Evolutionary conservation across 768 basidiomycete species (phyloP), one percentile per base, ranked within the genome.

Genomic region (Suillus alpinus): DNA sequence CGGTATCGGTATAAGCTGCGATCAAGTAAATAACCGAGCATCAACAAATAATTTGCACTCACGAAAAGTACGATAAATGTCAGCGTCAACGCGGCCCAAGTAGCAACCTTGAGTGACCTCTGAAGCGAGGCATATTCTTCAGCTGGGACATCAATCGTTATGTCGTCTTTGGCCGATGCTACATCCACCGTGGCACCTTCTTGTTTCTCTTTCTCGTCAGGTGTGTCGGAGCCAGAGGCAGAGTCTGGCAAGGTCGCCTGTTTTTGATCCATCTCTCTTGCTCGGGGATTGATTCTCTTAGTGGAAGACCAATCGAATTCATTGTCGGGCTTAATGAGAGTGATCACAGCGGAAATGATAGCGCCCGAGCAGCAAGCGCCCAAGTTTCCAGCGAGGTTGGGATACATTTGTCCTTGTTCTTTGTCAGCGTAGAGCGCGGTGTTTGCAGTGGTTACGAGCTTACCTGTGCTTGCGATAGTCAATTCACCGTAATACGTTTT

Each of bases 231-330:
- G 2, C 29, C 50, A 20, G 55, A 47, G 14, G 44, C 57, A 29
- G 59, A 59, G 26, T 59, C 58, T 9, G 23, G 16, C 6, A 57
- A 0, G 20, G 31, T 23, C 3, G 59, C 52, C 41, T 43, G 49
- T 34, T 56, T 51, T 61, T 37, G 58, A 18, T 61, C 59, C 41
- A 63, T 58, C 40, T 64, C 59, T 49, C 59, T 52, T 32, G 36
- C 65, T 51, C 59, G 43, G 46, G 57, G 63, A 29, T 65, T 64
- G 36, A 65, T 65, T 31, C 58, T 60, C 37, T 64, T 65, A 18
- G 64, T 65, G n/a, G 50, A 63, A 32, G 63, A 64, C 63, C 65
- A 65, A 57, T 65, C 65, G 36, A 65, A 64, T 16, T 58, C 59
- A 14, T 65, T 64, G 56, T 65, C 65, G n/a, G 64, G 63, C 31